Evolutionary conservation across 805 yeast genomes (phyloP).

Genomic region (Candida maltosa): DNA sequence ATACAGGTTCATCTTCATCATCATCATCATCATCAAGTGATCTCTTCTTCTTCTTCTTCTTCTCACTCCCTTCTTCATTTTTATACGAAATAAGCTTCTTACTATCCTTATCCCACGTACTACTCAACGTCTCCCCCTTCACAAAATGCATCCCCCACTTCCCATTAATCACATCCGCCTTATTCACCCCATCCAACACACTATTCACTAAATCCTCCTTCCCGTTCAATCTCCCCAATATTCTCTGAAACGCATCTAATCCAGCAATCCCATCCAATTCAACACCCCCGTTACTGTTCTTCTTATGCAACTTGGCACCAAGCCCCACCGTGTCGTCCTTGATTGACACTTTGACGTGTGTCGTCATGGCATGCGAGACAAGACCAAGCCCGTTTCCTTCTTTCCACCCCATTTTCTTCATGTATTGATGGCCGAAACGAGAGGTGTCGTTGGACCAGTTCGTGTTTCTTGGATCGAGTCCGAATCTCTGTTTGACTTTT

Average conservation of each 20-base stretch:
- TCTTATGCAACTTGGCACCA: conserved; percentile 74
- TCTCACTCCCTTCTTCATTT: conserved; percentile 13
- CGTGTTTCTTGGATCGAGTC: conserved; percentile 90
- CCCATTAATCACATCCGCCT: conserved; percentile 72
- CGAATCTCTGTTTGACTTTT: conserved; percentile 78
- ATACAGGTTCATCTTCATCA: conserved; percentile 21
- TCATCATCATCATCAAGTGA: conserved; percentile 17
- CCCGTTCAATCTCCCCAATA: conserved; percentile 86
- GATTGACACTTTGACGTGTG: conserved; percentile 78
- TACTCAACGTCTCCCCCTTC: conserved; percentile 74
- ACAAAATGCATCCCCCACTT: conserved; percentile 88
- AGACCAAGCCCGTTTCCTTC: conserved; percentile 89
- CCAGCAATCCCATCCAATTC: conserved; percentile 87
- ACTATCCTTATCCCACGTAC: conserved; percentile 75
- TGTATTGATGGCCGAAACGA: conserved; percentile 84
- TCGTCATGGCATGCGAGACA: conserved; percentile 59
- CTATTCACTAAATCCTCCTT: conserved; percentile 63
- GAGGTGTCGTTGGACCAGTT: conserved; percentile 85
- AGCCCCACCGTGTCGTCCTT: conserved; percentile 84
- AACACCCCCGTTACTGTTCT: conserved; percentile 60
- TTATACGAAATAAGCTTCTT: conserved; percentile 18
- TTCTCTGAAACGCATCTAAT: conserved; percentile 86
- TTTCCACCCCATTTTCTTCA: conserved; percentile 83
- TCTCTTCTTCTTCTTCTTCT: conserved; percentile 17
- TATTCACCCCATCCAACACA: conserved; percentile 67